Evolutionary conservation across 345 rosid genomes (phyloP).

Genomic region (Gynandropsis gynandra): DNA sequence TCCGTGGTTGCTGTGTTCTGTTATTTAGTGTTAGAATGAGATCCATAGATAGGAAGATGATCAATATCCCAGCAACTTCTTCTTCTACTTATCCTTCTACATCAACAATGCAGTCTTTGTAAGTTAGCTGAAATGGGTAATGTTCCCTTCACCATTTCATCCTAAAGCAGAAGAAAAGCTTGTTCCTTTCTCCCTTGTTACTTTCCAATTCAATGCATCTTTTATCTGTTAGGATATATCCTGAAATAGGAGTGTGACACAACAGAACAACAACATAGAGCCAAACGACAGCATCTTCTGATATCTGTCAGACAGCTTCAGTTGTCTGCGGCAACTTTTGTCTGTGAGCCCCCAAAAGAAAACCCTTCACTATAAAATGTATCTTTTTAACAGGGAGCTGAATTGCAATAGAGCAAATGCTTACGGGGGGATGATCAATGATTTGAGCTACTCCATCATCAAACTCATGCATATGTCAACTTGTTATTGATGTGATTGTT

Average conservation of each 20-base stretch:
- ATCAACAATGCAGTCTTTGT: no score
- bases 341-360: constrained; percentile 19
- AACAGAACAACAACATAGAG: constrained; percentile 2
- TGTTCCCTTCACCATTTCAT: constrained; percentile 9
- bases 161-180: constrained; percentile 3
- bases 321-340: constrained; percentile 24
- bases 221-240: neutral
- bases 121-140: constrained; percentile 17
- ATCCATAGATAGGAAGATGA: no score
- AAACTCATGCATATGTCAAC: constrained; percentile 28
- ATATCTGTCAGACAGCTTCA: constrained; percentile 25
- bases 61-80: no score
- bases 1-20: constrained; percentile 13
- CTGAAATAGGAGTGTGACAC: neutral
- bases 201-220: constrained; percentile 13
- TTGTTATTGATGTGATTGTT: constrained; percentile 48
- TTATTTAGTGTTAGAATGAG: constrained; percentile 1
- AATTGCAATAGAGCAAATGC: constrained; percentile 18
- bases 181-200: constrained; percentile 26
- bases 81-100: no score
- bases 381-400: neutral
- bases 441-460: constrained; percentile 32
- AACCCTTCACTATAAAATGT: constrained; percentile 5
- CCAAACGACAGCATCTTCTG: constrained; percentile 21
- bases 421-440: constrained; percentile 21